Evolutionary conservation across 2,329 filamentous ascomycete species (phyloP), one percentile per base, ranked within the genome.

Genomic region (Verticillium alfalfae): DNA sequence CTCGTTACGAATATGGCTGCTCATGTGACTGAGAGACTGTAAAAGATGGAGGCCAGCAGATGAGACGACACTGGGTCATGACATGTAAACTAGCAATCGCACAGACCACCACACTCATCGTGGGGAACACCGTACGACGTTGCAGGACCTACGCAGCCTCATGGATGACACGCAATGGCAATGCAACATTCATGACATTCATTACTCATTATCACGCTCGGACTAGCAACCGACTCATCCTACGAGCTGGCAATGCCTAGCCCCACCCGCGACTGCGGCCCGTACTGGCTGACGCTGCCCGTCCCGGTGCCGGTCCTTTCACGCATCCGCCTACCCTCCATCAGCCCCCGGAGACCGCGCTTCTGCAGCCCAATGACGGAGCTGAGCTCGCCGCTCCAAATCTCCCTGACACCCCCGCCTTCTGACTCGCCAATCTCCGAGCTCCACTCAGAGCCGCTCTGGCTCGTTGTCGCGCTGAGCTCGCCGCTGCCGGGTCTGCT

Each of bases 351-450:
- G 39, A 99, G 75, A 0, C 95, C 95, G 60, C 95, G 84, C 79
- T 99, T 99, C 79, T 99, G 95, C 66, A 99, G 73, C 0, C 95
- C 95, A 67, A 99, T 96, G 2, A 98, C 94, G 57, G 92, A 92
- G 77, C 91, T 93, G 38, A 94, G 75, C 78, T 96, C 86, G 62
- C 89, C 88, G 69, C 84, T 79, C 94, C 95, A 99, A 0, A 94
- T 80, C 66, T 93, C 90, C 45, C 45, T 52, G 72, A 75, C 67
- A 68, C 76, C 71, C 63, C 74, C 76, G 66, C 75, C 75, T 63
- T 84, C 80, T 16, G 75, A 79, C 5, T 79, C 81, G 41, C 81
- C 83, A 34, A 80, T 69, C 62, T 85, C 82, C 0, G 81, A 84
- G 66, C 82, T 85, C 75, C 82, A 83, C 66, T 87, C 84, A 1